These are phyloP conservation scores for Chamaecyparis obtusa DNA, from an alignment of 75 land plant species.

Conservation along the genomic window DNA sequence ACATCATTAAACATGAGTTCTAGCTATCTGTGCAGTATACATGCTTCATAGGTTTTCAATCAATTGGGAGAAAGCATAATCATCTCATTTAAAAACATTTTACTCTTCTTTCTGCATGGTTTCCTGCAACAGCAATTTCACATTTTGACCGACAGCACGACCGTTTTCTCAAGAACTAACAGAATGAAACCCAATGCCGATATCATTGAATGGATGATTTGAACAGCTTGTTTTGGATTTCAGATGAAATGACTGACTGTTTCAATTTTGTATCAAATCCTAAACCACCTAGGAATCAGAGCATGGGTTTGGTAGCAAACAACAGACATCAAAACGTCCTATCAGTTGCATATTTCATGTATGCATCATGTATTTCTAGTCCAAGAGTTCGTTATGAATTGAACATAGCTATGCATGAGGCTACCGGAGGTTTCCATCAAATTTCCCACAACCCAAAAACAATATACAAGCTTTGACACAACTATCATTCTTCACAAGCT, in stretches of 20 bases:
- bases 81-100: not conserved
- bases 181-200: not conserved
- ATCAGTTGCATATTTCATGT: not conserved
- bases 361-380: not conserved
- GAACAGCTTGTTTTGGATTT: not conserved
- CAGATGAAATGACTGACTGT: not conserved
- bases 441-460: not conserved
- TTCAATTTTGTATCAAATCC: not conserved
- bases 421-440: not conserved
- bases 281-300: not conserved
- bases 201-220: not conserved
- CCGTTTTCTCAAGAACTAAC: not conserved
- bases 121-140: too few relatives aligned
- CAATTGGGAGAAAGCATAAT: not conserved
- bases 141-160: not conserved
- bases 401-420: not conserved
- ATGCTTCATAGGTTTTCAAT: not conserved
- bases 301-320: not conserved
- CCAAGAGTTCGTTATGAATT: not conserved
- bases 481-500: not conserved
- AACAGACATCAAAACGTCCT: not conserved
- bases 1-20: not conserved
- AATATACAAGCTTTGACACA: not conserved
- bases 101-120: not conserved
- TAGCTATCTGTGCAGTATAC: not conserved